A percentile compares a stretch with the other conserved stretches of the same genome.
Conservation (phyloP, 768 basidiomycete genomes). For the Asterophora lycoperdoides region DNA sequence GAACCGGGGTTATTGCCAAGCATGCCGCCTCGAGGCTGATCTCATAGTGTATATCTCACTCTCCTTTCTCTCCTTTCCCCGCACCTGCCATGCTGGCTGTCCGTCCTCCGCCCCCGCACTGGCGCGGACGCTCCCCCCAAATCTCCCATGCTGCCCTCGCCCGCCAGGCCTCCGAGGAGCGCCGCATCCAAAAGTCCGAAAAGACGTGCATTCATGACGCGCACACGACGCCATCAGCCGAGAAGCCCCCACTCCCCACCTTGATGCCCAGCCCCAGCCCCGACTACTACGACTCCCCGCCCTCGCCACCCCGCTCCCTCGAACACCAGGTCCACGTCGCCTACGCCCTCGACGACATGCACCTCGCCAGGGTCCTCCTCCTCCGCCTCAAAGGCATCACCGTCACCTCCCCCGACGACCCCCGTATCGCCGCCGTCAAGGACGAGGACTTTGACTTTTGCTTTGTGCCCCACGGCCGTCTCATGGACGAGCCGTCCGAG, state of each 20-base stretch:
- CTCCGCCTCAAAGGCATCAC: constrained; percentile 60
- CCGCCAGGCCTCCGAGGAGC: constrained; percentile 39
- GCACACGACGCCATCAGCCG: not conserved
- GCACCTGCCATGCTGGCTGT: constrained; percentile 13
- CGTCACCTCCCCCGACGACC: constrained; percentile 54
- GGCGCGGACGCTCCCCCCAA: constrained; percentile 27
- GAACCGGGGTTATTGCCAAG: not conserved
- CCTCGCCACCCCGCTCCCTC: constrained; percentile 41
- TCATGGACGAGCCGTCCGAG: constrained; percentile 40
- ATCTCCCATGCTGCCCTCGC: constrained; percentile 41
- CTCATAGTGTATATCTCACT: constrained; percentile 11
- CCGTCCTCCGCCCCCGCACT: constrained; percentile 13
- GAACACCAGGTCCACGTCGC: constrained; percentile 65
- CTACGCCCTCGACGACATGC: constrained; percentile 64
- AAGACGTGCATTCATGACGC: not conserved
- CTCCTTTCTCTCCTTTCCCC: constrained; percentile 5
- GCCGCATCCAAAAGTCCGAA: constrained; percentile 15
- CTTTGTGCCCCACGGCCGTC: constrained; percentile 39
- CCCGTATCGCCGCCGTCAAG: constrained; percentile 57
- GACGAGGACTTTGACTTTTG: constrained; percentile 49
- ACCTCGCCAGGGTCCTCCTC: constrained; percentile 60
- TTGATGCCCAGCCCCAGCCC: constrained; percentile 38
- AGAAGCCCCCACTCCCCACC: constrained; percentile 13
- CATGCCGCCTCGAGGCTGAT: constrained; percentile 18
- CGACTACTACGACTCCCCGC: constrained; percentile 46